phyloP scores from a whole-genome alignment of 2,329 filamentous ascomycete genomes.

The Achaetomium macrosporum region DNA sequence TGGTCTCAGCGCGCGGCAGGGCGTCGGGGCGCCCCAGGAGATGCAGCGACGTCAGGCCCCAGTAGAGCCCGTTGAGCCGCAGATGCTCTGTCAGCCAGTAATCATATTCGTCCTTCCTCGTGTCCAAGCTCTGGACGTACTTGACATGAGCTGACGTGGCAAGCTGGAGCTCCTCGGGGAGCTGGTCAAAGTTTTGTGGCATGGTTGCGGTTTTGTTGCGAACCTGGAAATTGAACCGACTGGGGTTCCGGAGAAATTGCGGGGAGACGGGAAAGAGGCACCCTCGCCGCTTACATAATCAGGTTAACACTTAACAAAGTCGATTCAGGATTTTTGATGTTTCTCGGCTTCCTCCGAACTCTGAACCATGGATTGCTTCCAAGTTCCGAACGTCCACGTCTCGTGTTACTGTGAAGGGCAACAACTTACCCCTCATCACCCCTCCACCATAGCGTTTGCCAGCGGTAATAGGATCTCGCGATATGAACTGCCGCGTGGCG shows the following conservation, averaged over 20 bases:
- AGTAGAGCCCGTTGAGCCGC: constrained; percentile 92
- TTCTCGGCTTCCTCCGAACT: too few species aligned
- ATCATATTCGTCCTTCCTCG: constrained; percentile 86
- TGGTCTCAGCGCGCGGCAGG: constrained; percentile 71
- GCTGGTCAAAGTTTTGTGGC: constrained; percentile 30
- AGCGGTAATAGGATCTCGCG: not conserved
- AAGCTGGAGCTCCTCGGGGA: constrained; percentile 40
- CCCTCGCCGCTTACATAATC: constrained; percentile 8
- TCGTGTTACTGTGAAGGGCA: too few species aligned
- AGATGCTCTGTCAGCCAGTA: constrained; percentile 98
- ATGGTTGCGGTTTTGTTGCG: constrained; percentile 24
- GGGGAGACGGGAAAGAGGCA: not conserved
- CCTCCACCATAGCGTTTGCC: too few species aligned
- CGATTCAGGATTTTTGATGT: too few species aligned
- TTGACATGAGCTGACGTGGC: constrained; percentile 64
- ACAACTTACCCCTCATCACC: too few species aligned
- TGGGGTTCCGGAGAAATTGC: constrained; percentile 6
- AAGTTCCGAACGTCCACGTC: too few species aligned
- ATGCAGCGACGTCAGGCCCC: constrained; percentile 86
- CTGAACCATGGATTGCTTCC: too few species aligned
- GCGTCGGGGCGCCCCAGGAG: constrained; percentile 76
- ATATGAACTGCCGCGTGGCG: not conserved
- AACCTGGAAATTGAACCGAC: not conserved
- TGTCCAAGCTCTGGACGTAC: constrained; percentile 91
- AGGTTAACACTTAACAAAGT: too few species aligned